Conservation (phyloP, 2,329 filamentous ascomycete species). For the Zasmidium angulare region DNA sequence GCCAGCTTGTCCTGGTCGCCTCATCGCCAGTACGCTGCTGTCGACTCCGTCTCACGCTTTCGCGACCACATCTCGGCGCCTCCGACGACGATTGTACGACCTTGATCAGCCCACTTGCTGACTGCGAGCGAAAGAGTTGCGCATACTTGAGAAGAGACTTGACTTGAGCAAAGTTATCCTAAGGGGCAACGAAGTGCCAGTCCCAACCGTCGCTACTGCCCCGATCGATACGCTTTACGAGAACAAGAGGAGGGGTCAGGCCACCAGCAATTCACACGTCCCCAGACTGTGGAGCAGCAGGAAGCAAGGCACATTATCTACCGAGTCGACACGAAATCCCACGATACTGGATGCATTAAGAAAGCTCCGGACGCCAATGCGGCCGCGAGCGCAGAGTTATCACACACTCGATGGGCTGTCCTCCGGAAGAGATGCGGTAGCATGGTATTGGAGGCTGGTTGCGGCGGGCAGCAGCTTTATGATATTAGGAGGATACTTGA, state of each 20-base stretch:
- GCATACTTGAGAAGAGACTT: not conserved
- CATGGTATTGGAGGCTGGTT: slow-evolving; percentile 52
- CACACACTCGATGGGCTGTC: slow-evolving; percentile 28
- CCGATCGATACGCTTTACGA: not conserved
- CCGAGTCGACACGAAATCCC: not conserved
- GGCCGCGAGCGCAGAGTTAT: slow-evolving; percentile 30
- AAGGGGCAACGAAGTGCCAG: too few species aligned
- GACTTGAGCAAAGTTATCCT: too few species aligned
- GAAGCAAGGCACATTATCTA: not conserved
- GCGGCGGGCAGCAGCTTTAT: slow-evolving; percentile 47
- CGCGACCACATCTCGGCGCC: not conserved
- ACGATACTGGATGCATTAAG: slow-evolving; percentile 24
- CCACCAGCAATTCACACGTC: not conserved
- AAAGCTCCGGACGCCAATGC: slow-evolving; percentile 24
- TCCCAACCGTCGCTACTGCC: not conserved
- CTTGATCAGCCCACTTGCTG: not conserved
- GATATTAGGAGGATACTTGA: slow-evolving; percentile 51
- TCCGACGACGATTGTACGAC: not conserved
- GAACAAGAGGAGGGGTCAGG: not conserved
- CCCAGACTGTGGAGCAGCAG: not conserved
- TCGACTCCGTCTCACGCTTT: not conserved
- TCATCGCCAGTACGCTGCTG: not conserved
- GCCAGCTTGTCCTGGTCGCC: not conserved
- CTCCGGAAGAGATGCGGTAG: slow-evolving; percentile 24
- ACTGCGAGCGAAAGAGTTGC: not conserved